Base-by-base conservation (phyloP, 1,284 basidiomycete species). In the Apiotrichum siamense region DNA sequence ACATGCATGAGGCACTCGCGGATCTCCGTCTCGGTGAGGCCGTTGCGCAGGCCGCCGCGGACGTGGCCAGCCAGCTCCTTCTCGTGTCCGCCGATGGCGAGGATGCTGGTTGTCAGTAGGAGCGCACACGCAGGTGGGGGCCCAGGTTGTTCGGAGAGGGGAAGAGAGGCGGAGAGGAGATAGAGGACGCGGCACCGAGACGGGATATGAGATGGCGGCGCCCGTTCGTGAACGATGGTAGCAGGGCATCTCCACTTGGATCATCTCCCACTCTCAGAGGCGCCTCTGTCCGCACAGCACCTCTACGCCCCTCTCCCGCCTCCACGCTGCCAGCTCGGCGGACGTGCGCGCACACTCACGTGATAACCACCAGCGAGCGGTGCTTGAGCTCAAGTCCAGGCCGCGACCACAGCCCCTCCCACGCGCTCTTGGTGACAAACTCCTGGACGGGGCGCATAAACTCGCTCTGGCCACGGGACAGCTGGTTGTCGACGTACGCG, bases 381-480 rank as follows among this genome's bases (percentile, higher is more conserved):
- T 57, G 47, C 52, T 57, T 57, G 39, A 57, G 49, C 55, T 57
- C 55, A 9, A 57, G 49, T 7, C 55, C 55, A 13, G 51, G 51
- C 4, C 55, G 55, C 31, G 39, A 40, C 55, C 55, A 57, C n/a
- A 57, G 52, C 1, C 52, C 52, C 43, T 57, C 55, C 55, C 55
- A 57, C 36, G 52, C 52, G 10, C 25, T 43, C 26, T 51, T 51
- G 3, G 54, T 55, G 27, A 60, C 46, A 26, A 54, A 60, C 47
- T 60, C 59, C 44, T 60, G 56, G 17, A 50, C 56, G 29, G 59
- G 59, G 31, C 49, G 50, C 44, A 54, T 45, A 40, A 60, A 60
- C 39, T 60, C 59, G 36, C 49, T 54, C 41, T 42, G 27, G 52
- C 55, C 52, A 26, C 41, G 42, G 25, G 23, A 10, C 12, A 57